Base-by-base conservation (phyloP, 2,329 filamentous ascomycete species). In the Parascedosporium putredinis region DNA sequence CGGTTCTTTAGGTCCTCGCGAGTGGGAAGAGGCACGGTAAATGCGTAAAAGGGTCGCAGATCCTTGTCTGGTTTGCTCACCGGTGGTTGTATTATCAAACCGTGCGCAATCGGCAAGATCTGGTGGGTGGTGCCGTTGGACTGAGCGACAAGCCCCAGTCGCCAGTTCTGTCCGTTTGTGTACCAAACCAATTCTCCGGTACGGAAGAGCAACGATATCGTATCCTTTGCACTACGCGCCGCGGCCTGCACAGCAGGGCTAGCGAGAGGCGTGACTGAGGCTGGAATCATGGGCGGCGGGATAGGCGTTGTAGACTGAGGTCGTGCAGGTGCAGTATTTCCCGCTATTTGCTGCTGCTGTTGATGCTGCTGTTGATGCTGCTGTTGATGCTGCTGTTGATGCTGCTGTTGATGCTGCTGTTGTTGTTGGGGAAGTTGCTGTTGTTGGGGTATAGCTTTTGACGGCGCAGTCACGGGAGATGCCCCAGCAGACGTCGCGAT, bases 131-230 rank as follows among this genome's bases (percentile, higher is more conserved):
- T 56, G 4, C 54, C 58, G n/a, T 54, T 57, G 12, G 62, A 61
- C 53, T 59, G 52, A 29, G 64, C 54, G 51, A 75, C 66, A 46
- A 76, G 59, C 4, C 73, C 73, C 0, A 76, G 62, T 29, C 73
- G 69, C 70, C 73, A 76, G 1, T 69, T 68, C 20, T 61, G 65
- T 5, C 64, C 64, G 22, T 71, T 71, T 53, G 70, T 67, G 51
- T 66, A 76, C 73, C 73, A 76, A 5, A 75, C 70, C 14, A 75
- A 60, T 53, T 76, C 73, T 34, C 73, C 73, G 1, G 64, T 60
- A 47, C 72, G 67, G 54, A 74, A 76, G 7, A 75, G 58, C 3
- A 63, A 54, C 14, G 62, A 55, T 51, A 60, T 55, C 51, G 45
- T 22, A 52, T 55, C 22, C 47, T 52, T 24, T 29, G 47, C 36